These are phyloP conservation scores for Medicago arabica DNA, from an alignment of 306 rosid species.

Conservation along the genomic window DNA sequence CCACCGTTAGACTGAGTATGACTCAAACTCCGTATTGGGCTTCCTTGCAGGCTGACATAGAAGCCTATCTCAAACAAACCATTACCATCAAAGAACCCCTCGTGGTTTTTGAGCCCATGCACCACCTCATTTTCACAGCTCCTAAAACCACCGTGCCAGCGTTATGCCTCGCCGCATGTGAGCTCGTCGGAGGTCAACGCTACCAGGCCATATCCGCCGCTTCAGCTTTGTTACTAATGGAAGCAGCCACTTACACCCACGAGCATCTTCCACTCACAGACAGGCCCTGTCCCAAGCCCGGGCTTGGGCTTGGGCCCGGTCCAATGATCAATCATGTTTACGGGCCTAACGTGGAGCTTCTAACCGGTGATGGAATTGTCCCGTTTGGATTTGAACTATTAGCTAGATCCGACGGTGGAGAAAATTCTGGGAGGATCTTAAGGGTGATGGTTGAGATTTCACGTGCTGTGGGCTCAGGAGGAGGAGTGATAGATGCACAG, in stretches of 20 bases:
- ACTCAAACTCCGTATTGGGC: constrained; percentile 47
- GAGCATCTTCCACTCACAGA: constrained; percentile 53
- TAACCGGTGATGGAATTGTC: constrained; percentile 53
- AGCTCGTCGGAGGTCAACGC: constrained; percentile 63
- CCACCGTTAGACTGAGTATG: constrained; percentile 20
- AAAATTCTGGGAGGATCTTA: constrained; percentile 48
- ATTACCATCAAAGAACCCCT: constrained; percentile 61
- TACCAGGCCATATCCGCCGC: constrained; percentile 69
- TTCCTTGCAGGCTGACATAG: constrained; percentile 58
- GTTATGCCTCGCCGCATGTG: constrained; percentile 72
- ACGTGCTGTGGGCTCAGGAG: constrained; percentile 57
- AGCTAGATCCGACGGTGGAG: constrained; percentile 41
- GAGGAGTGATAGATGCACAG: constrained; percentile 54
- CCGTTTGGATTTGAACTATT: constrained; percentile 64
- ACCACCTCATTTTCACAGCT: constrained; percentile 47
- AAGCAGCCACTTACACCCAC: constrained; percentile 46
- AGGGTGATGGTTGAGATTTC: constrained; percentile 65
- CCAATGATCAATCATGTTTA: background rate
- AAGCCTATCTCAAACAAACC: constrained; percentile 57
- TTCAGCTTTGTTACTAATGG: constrained; percentile 57
- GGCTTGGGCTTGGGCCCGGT: background rate
- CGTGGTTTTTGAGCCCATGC: constrained; percentile 71
- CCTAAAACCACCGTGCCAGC: constrained; percentile 65
- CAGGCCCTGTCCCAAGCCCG: constrained; percentile 28
- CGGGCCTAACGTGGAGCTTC: constrained; percentile 54